phyloP scores from a whole-genome alignment of 2,329 filamentous ascomycete species.

The Rachicladosporium sp. region DNA sequence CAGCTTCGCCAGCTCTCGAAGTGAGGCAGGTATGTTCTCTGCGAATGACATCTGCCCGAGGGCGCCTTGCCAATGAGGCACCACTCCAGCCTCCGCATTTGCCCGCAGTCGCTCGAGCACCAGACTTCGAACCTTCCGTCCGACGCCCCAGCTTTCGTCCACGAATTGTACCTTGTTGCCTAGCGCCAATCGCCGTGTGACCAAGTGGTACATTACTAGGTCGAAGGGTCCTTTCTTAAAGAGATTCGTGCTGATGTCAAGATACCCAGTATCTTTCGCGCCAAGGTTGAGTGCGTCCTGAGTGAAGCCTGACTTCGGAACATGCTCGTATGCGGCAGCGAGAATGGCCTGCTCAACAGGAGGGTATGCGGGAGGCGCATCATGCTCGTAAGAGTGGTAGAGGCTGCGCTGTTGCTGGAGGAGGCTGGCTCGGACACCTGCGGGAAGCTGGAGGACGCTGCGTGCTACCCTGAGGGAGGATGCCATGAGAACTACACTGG shows the following conservation, averaged over 20 bases:
- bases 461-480: slow-evolving; percentile 2
- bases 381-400: slow-evolving; percentile 68
- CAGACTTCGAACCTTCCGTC: slow-evolving; percentile 55
- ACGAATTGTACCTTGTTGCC: slow-evolving; percentile 35
- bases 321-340: slow-evolving; percentile 64
- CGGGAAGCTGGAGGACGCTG: slow-evolving; percentile 14
- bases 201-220: slow-evolving; percentile 66
- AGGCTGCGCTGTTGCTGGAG: slow-evolving; percentile 12
- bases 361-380: slow-evolving; percentile 51
- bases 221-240: slow-evolving; percentile 71
- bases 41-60: slow-evolving; percentile 84
- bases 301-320: slow-evolving; percentile 76
- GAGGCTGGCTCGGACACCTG: slow-evolving; percentile 16
- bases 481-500: no score
- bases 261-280: slow-evolving; percentile 72
- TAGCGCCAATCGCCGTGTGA: slow-evolving; percentile 51
- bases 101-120: slow-evolving; percentile 65
- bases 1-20: slow-evolving; percentile 67
- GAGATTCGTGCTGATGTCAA: slow-evolving; percentile 73
- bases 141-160: slow-evolving; percentile 33
- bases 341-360: slow-evolving; percentile 64
- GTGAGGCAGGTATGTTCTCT: slow-evolving; percentile 58
- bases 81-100: slow-evolving; percentile 50
- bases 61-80: slow-evolving; percentile 79
- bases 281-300: slow-evolving; percentile 59